Base-by-base conservation (phyloP, 768 basidiomycete genomes). In the Auricularia cornea region DNA sequence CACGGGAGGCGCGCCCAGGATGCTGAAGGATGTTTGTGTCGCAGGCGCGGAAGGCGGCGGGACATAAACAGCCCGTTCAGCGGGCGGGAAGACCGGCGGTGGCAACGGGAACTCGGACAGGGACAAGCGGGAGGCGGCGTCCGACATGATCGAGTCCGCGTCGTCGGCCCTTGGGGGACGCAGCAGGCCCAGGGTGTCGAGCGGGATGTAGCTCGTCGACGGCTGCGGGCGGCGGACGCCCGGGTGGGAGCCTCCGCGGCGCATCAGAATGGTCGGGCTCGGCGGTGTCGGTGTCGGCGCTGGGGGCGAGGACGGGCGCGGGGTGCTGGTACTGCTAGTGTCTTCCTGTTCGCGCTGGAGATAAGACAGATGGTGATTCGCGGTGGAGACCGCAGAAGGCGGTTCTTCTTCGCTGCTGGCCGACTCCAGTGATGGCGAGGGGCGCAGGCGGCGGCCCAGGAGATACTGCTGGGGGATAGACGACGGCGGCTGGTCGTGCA, bases 311-410 rank as follows among this genome's bases (percentile, higher is more conserved):
- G 28, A 10, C 28, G 54, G 26, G 16, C 54, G 54, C 11, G 30
- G 54, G 4, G 28, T 23, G 44, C 23, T 48, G 44, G 44, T 26
- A n/a, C n/a, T n/a, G n/a, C n/a, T n/a, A n/a, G n/a, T 26, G 28
- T 57, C 28, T 16, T 38, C 35, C 35, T 38, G 8, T 38, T 57
- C 16, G n/a, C n/a, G n/a, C n/a, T n/a, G n/a, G 30, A 57, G 54
- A 30, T 57, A 57, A n/a, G 54, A 26, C 26, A 57, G 54, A 48
- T 48, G 44, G 54, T 57, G 54, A 57, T 57, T 57, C 14, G 54
- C 6, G 8, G 54, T 31, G 12, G 54, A 57, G 10, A 11, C 26
- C 10, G 26, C 26, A 29, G 26, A 28, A 20, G 51, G 20, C 20
- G 51, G 20, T 28, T n/a, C 51, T 29, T 20, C 23, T 28, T 29